Conservation (phyloP, 1,139 yeast species). For the Petasospora rhodanensis region DNA sequence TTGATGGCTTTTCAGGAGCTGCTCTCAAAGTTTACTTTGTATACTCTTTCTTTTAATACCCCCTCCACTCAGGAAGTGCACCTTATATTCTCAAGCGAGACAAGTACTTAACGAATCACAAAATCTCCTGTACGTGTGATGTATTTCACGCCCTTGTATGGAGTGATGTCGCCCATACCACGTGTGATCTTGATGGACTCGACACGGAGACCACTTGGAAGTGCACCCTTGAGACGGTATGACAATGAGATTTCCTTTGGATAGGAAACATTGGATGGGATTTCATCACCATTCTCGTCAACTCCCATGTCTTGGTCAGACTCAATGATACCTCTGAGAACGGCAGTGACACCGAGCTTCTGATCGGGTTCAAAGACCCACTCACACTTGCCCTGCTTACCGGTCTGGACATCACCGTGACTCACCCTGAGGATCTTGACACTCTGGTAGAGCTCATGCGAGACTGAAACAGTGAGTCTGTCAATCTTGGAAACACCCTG, state of each 20-base stretch:
- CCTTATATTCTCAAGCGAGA: too few species aligned
- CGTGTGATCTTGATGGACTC: conserved; percentile 57
- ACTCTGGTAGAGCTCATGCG: conserved; percentile 31
- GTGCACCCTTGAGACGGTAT: conserved; percentile 62
- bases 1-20: too few species aligned
- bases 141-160: conserved; percentile 91
- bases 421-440: conserved; percentile 58
- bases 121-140: conserved; percentile 61
- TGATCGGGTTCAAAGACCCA: conserved; percentile 68
- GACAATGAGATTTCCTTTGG: conserved; percentile 52
- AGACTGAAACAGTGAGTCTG: conserved; percentile 47
- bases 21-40: too few species aligned
- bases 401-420: conserved; percentile 64
- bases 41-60: too few species aligned
- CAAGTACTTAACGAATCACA: conserved; percentile 25
- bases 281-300: conserved; percentile 15
- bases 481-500: conserved; percentile 55
- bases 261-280: too few species aligned
- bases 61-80: too few species aligned
- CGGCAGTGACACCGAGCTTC: conserved; percentile 63
- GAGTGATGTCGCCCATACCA: conserved; percentile 65
- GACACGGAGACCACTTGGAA: conserved; percentile 75
- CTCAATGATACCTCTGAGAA: conserved; percentile 56
- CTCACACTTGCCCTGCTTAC: conserved; percentile 51
- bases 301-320: conserved; percentile 6